Conservation (phyloP, 2,329 filamentous ascomycete species). For the Fusarium sp. region DNA sequence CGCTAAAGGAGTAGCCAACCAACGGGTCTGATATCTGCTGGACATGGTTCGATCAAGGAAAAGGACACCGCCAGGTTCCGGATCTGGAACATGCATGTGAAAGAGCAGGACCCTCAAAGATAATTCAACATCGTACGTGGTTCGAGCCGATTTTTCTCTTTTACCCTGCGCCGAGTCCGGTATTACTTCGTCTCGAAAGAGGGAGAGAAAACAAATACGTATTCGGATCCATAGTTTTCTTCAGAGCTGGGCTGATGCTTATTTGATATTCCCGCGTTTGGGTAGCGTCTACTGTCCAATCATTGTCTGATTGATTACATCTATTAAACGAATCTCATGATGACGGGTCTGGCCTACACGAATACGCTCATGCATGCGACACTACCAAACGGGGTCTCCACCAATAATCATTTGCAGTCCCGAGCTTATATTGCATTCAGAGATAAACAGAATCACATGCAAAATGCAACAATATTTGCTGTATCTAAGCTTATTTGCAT, state of each 20-base stretch:
- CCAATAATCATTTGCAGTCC: background rate
- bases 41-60: slow-evolving; percentile 39
- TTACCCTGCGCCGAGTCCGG: slow-evolving; percentile 23
- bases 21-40: slow-evolving; percentile 13
- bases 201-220: slow-evolving; percentile 2
- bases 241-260: slow-evolving; percentile 9
- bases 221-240: slow-evolving; percentile 17
- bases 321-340: slow-evolving; percentile 16
- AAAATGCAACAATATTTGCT: background rate
- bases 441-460: slow-evolving; percentile 27
- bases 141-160: slow-evolving; percentile 27
- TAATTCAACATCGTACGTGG: slow-evolving; percentile 37
- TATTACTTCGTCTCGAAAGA: slow-evolving; percentile 37
- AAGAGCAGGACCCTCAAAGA: slow-evolving; percentile 12
- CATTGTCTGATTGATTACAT: slow-evolving; percentile 31
- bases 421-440: background rate
- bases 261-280: slow-evolving; percentile 19
- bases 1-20: slow-evolving; percentile 36
- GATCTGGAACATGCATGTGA: slow-evolving; percentile 41
- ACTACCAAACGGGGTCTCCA: slow-evolving; percentile 16
- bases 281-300: slow-evolving; percentile 23
- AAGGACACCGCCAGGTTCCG: slow-evolving; percentile 42
- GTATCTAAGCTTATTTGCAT: slow-evolving; percentile 1
- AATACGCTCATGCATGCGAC: slow-evolving; percentile 39
- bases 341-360: slow-evolving; percentile 28